Conservation (phyloP, 257 asterid genomes). For the Leonotis leonurus region DNA sequence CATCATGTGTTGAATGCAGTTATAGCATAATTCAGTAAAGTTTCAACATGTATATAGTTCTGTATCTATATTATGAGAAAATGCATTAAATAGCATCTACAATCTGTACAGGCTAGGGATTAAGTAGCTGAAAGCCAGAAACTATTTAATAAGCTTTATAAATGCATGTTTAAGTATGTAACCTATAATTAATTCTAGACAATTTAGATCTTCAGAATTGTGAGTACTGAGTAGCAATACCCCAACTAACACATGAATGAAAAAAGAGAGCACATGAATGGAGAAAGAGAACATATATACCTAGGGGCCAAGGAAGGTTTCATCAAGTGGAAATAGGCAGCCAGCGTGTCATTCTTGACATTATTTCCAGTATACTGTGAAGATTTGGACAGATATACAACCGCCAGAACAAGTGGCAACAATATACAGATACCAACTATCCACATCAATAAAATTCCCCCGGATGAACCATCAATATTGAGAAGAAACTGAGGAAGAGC, state of each 20-base stretch:
- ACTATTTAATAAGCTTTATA: neutral
- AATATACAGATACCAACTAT: slow-evolving; percentile 67
- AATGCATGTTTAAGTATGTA: neutral
- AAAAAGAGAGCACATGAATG: slow-evolving; percentile 1
- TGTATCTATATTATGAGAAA: neutral
- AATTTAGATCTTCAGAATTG: neutral
- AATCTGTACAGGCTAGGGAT: neutral
- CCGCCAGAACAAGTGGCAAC: slow-evolving; percentile 74
- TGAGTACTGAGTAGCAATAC: neutral
- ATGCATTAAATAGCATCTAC: neutral
- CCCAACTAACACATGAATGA: neutral
- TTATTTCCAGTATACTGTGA: slow-evolving; percentile 64
- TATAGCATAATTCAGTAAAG: neutral
- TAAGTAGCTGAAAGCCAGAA: neutral
- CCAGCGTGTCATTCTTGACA: slow-evolving; percentile 72
- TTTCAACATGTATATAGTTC: neutral
- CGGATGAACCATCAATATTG: slow-evolving; percentile 59
- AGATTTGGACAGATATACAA: slow-evolving; percentile 65
- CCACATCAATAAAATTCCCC: slow-evolving; percentile 62
- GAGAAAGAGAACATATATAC: slow-evolving; percentile 28
- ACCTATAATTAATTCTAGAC: neutral
- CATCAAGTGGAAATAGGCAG: slow-evolving; percentile 66
- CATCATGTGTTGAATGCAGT: neutral
- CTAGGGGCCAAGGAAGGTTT: slow-evolving; percentile 84
- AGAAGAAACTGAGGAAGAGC: slow-evolving; percentile 94